phyloP scores from a whole-genome alignment of 1,139 yeast species.

The Yamadazyma pseudoaaseri region DNA sequence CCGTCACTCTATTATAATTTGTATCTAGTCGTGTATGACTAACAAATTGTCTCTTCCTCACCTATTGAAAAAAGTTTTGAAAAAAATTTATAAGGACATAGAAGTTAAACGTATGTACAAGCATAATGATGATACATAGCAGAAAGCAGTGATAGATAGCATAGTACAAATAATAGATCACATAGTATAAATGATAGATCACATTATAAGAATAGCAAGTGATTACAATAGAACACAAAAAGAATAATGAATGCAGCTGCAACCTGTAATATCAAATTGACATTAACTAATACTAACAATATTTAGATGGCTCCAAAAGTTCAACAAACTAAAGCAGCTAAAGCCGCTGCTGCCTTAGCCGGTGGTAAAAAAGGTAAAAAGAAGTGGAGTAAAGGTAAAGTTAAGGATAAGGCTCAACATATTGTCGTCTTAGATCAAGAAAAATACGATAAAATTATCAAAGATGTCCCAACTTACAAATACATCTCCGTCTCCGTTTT shows the following conservation, averaged over 20 bases:
- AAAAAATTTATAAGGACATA: slow-evolving; percentile 10
- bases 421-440: slow-evolving; percentile 97
- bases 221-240: too few species aligned
- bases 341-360: slow-evolving; percentile 99
- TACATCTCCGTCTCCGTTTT: slow-evolving; percentile 96
- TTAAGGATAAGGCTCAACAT: slow-evolving; percentile 99
- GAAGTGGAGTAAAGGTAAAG: slow-evolving; percentile 99
- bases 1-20: too few species aligned
- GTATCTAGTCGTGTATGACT: too few species aligned
- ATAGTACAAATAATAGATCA: too few species aligned
- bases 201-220: too few species aligned
- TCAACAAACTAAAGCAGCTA: slow-evolving; percentile 99
- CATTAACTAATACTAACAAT: slow-evolving; percentile 42
- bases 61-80: slow-evolving; percentile 3
- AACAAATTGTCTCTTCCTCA: too few species aligned
- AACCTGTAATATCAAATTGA: too few species aligned
- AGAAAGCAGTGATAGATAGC: too few species aligned
- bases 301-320: slow-evolving; percentile 94
- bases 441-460: slow-evolving; percentile 97
- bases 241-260: too few species aligned
- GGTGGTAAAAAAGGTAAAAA: slow-evolving; percentile 99
- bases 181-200: too few species aligned
- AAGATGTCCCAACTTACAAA: slow-evolving; percentile 99
- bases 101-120: slow-evolving; percentile 12
- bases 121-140: background rate